Evolutionary conservation across 176 grass and related monocot species (phyloP).

Genomic region (Musa troglodytarum): DNA sequence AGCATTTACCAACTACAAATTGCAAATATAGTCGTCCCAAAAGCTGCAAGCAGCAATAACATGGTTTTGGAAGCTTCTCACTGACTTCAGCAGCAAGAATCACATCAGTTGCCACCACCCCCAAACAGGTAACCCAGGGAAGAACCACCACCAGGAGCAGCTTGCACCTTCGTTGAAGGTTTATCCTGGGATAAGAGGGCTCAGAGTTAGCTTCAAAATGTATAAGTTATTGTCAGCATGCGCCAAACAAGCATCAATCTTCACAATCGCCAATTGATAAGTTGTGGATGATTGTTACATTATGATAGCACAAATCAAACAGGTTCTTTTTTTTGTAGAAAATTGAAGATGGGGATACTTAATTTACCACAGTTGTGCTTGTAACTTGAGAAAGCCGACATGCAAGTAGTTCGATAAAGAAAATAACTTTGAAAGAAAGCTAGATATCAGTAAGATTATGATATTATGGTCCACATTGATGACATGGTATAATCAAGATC

Average conservation of each 20-base stretch:
- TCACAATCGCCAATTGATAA: too few relatives aligned
- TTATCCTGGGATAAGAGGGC: not conserved
- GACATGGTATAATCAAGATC: too few relatives aligned
- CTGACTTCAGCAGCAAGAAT: not conserved
- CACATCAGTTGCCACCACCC: not conserved
- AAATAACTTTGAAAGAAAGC: too few relatives aligned
- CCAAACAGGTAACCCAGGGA: not conserved
- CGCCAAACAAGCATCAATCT: too few relatives aligned
- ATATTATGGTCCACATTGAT: too few relatives aligned
- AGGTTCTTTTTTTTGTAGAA: too few relatives aligned
- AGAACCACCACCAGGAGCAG: slow-evolving; percentile 1
- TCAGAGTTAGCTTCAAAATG: not conserved
- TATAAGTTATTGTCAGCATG: not conserved
- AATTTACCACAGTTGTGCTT: too few relatives aligned
- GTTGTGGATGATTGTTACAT: not conserved
- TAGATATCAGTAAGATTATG: too few relatives aligned
- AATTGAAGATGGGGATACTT: too few relatives aligned
- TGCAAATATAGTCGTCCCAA: not conserved
- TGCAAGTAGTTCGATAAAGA: too few relatives aligned
- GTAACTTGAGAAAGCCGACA: too few relatives aligned
- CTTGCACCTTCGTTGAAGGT: slow-evolving; percentile 5
- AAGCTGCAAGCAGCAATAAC: not conserved
- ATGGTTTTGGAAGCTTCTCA: not conserved
- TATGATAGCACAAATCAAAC: not conserved
- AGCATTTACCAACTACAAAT: too few relatives aligned